Conservation (phyloP, 2,329 filamentous ascomycete genomes). For the Aureobasidium sp. region DNA sequence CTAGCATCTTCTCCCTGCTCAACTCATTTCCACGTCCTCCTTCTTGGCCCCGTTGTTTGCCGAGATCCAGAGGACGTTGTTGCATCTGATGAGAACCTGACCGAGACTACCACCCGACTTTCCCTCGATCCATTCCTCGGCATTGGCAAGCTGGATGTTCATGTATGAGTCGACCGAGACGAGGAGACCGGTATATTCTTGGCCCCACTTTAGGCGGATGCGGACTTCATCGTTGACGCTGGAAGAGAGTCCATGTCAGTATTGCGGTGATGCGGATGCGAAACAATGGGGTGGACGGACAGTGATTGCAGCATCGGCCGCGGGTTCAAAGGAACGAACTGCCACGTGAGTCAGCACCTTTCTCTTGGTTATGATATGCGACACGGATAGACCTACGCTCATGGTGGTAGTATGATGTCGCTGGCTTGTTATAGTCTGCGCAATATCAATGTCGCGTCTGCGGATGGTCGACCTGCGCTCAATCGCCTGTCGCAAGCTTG, state of each 20-base stretch:
- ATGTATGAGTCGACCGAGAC: slow-evolving; percentile 97
- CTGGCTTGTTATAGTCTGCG: not conserved
- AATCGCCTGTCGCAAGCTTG: slow-evolving; percentile 4
- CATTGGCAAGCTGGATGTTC: slow-evolving; percentile 89
- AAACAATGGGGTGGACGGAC: slow-evolving; percentile 44
- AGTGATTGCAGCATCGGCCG: slow-evolving; percentile 92
- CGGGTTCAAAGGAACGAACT: slow-evolving; percentile 89
- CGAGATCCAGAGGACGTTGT: slow-evolving; percentile 93
- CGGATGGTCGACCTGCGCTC: not conserved
- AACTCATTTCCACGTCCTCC: slow-evolving; percentile 15
- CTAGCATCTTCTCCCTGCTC: not conserved
- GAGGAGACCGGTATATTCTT: slow-evolving; percentile 92
- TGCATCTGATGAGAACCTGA: slow-evolving; percentile 88
- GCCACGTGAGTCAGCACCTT: not conserved
- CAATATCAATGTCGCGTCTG: slow-evolving; percentile 10
- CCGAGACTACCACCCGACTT: slow-evolving; percentile 79
- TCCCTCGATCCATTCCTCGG: slow-evolving; percentile 86
- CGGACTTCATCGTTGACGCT: slow-evolving; percentile 86
- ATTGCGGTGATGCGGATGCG: not conserved
- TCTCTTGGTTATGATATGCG: not conserved
- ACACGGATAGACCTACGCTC: not conserved
- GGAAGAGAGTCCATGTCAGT: slow-evolving; percentile 8
- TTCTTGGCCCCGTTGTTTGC: slow-evolving; percentile 28
- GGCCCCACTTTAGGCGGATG: slow-evolving; percentile 94
- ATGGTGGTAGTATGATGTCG: not conserved